phyloP scores from a whole-genome alignment of 805 yeast species.

The Clavispora asparagi region DNA sequence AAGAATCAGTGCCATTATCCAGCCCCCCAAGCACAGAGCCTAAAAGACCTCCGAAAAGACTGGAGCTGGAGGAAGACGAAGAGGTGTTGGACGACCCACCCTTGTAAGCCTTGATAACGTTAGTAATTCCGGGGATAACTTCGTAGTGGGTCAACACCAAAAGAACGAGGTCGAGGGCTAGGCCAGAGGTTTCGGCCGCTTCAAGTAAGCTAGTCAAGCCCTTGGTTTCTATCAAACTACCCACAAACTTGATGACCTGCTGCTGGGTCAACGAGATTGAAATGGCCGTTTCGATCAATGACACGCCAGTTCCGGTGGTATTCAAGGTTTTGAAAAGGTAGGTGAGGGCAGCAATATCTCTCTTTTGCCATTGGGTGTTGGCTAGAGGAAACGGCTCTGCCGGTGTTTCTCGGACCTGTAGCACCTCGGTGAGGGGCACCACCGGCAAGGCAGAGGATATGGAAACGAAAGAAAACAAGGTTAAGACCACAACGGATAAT shows the following conservation, averaged over 20 bases:
- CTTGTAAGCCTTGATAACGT: slow-evolving; percentile 10
- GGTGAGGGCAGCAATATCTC: slow-evolving; percentile 19
- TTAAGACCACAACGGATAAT: slow-evolving; percentile 1
- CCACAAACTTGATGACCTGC: slow-evolving; percentile 19
- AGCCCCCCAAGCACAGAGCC: slow-evolving; percentile 1
- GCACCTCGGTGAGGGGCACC: neutral
- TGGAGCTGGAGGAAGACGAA: slow-evolving; percentile 1
- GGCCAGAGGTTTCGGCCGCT: slow-evolving; percentile 22
- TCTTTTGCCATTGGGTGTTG: slow-evolving; percentile 4
- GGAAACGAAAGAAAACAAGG: slow-evolving; percentile 3
- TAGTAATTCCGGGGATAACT: slow-evolving; percentile 13
- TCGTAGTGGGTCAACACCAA: slow-evolving; percentile 16
- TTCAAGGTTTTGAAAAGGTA: slow-evolving; percentile 17
- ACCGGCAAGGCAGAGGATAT: slow-evolving; percentile 8
- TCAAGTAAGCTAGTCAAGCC: slow-evolving; percentile 18
- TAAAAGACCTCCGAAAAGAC: slow-evolving; percentile 3
- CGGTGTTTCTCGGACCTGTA: slow-evolving; percentile 2
- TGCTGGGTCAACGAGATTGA: slow-evolving; percentile 21
- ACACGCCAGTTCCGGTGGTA: slow-evolving; percentile 19
- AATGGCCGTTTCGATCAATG: slow-evolving; percentile 17
- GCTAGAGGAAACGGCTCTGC: neutral
- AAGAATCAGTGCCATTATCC: neutral
- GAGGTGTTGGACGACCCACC: neutral
- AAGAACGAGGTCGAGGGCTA: slow-evolving; percentile 22
- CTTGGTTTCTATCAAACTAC: slow-evolving; percentile 16